phyloP scores from a whole-genome alignment of 108 stramenopile genomes.

The Discostella pseudostelligera region DNA sequence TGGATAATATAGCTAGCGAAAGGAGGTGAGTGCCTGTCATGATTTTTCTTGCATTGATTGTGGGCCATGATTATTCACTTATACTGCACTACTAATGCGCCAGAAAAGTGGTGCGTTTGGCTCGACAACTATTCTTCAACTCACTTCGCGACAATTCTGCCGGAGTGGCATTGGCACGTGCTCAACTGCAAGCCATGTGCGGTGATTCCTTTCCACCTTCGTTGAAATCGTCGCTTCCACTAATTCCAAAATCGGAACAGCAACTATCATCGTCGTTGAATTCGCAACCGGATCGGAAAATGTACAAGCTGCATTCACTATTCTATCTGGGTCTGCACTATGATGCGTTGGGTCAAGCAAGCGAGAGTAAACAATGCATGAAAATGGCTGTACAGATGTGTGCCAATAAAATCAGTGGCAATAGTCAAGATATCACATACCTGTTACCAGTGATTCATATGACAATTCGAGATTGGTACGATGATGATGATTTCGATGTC shows the following conservation, averaged over 20 bases:
- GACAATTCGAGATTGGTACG: constrained; percentile 81
- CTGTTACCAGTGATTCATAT: constrained; percentile 78
- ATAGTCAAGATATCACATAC: constrained; percentile 64
- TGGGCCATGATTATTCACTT: background rate
- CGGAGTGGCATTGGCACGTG: constrained; percentile 53
- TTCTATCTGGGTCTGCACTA: constrained; percentile 79
- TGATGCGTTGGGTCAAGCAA: constrained; percentile 61
- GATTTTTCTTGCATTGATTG: background rate
- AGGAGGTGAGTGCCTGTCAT: constrained; percentile 18
- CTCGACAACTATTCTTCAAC: constrained; percentile 64
- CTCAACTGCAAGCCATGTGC: constrained; percentile 63
- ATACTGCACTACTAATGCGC: constrained; percentile 3
- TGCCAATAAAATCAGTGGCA: constrained; percentile 53
- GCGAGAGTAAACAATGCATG: constrained; percentile 75
- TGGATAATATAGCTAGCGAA: constrained; percentile 25
- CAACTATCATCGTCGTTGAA: background rate
- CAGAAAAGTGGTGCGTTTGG: constrained; percentile 59
- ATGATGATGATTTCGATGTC: constrained; percentile 35
- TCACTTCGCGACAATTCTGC: constrained; percentile 45
- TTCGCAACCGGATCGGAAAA: constrained; percentile 51
- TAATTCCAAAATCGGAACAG: constrained; percentile 13
- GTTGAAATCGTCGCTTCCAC: constrained; percentile 24
- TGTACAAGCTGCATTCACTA: constrained; percentile 79
- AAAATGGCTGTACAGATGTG: constrained; percentile 68
- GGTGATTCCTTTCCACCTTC: constrained; percentile 30